These are phyloP conservation scores for Boletus rubroflammeus DNA, from an alignment of 768 basidiomycete species.

Conservation along the genomic window DNA sequence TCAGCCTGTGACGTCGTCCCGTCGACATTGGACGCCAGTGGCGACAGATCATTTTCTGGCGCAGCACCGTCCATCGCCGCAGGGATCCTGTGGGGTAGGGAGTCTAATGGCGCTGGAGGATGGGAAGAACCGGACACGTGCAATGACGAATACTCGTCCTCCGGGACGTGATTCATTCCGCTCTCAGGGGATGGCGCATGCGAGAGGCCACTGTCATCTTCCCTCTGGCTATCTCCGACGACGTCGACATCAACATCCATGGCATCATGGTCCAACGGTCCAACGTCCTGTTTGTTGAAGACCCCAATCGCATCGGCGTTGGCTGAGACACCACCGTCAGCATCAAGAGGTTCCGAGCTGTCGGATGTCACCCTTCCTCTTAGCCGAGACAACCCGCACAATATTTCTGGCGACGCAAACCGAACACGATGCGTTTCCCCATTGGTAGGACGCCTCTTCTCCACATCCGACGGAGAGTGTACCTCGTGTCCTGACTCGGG, in stretches of 20 bases:
- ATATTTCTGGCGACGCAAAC: constrained; percentile 32
- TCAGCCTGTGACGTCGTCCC: constrained; percentile 8
- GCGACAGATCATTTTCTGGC: not conserved
- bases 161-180: not conserved
- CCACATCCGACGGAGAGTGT: not conserved
- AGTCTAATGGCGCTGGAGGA: not conserved
- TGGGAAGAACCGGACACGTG: not conserved
- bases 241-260: constrained; percentile 23
- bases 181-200: not conserved
- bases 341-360: not conserved
- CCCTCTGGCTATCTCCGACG: constrained; percentile 1
- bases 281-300: not conserved
- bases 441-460: constrained; percentile 7
- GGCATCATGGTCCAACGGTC: constrained; percentile 3
- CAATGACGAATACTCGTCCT: not conserved
- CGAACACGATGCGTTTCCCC: constrained; percentile 26
- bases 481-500: constrained; percentile 9
- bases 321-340: not conserved
- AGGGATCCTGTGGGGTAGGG: not conserved
- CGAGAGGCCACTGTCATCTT: not conserved
- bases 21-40: not conserved
- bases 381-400: constrained; percentile 14
- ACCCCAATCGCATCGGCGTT: not conserved
- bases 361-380: not conserved
- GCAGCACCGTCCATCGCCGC: not conserved